These are phyloP conservation scores for Vitis hybrid DNA, from an alignment of 177 flowering plant species.

Conservation along the genomic window DNA sequence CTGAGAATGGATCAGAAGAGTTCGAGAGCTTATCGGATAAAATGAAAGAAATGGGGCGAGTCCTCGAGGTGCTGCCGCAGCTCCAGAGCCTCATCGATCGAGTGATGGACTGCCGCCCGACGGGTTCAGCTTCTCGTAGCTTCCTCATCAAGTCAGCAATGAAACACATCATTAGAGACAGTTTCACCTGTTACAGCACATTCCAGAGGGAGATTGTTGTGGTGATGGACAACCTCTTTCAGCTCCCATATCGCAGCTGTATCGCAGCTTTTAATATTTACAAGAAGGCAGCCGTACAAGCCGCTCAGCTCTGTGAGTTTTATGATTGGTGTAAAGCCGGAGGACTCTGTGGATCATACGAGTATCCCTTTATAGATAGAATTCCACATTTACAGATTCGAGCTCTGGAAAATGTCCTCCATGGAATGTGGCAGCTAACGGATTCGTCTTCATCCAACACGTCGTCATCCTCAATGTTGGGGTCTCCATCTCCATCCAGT, in stretches of 20 bases:
- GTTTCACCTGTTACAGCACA: constrained; percentile 45
- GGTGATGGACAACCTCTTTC: constrained; percentile 46
- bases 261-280: constrained; percentile 41
- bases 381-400: constrained; percentile 50
- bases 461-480: constrained; percentile 11
- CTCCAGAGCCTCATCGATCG: constrained; percentile 54
- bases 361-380: constrained; percentile 52
- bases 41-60: constrained; percentile 27
- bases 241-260: constrained; percentile 43
- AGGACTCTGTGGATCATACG: constrained; percentile 51
- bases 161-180: constrained; percentile 57
- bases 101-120: constrained; percentile 53
- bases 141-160: constrained; percentile 41
- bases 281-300: constrained; percentile 59
- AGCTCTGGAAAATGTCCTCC: constrained; percentile 48
- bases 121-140: constrained; percentile 27
- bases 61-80: constrained; percentile 40
- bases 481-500: constrained; percentile 11
- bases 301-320: constrained; percentile 37
- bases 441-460: constrained; percentile 33
- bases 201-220: constrained; percentile 29
- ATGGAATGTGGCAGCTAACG: constrained; percentile 59
- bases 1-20: constrained; percentile 4
- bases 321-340: constrained; percentile 44
- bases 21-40: constrained; percentile 14